Percentiles rank a stretch among this genome's conserved stretches.
Evolutionary conservation across 306 rosid species (phyloP).

Genomic region (Prosopis cineraria): DNA sequence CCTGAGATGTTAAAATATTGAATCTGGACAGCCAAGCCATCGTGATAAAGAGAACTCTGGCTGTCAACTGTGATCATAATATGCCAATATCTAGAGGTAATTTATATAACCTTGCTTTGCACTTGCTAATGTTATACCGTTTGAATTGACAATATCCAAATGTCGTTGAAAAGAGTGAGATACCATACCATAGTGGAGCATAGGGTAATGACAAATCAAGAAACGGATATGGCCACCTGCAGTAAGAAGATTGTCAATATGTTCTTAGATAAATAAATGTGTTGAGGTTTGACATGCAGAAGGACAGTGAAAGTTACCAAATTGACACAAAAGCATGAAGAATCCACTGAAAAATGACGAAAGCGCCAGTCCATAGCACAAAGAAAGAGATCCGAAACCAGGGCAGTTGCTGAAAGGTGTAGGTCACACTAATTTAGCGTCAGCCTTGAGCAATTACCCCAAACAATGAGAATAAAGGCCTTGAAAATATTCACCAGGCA

Average conservation of each 20-base stretch:
- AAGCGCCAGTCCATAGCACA: constrained; percentile 67
- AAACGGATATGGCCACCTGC: constrained; percentile 92
- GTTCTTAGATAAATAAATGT: constrained; percentile 14
- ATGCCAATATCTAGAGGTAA: neutral
- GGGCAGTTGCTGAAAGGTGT: constrained; percentile 56
- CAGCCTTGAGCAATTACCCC: constrained; percentile 17
- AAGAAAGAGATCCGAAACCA: constrained; percentile 67
- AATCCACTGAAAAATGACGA: constrained; percentile 67
- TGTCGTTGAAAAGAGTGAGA: constrained; percentile 14
- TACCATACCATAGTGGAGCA: constrained; percentile 72
- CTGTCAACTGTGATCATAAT: neutral
- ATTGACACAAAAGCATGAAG: constrained; percentile 56
- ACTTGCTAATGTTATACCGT: neutral
- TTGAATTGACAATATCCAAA: constrained; percentile 21
- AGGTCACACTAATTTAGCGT: constrained; percentile 37
- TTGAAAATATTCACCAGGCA: constrained; percentile 58
- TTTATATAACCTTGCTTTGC: neutral
- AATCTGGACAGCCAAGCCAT: constrained; percentile 4
- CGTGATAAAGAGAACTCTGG: neutral
- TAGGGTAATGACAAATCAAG: constrained; percentile 70
- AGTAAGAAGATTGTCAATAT: constrained; percentile 29
- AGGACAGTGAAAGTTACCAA: constrained; percentile 45
- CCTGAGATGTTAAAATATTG: neutral
- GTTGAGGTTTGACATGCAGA: constrained; percentile 3
- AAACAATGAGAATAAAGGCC: constrained; percentile 25